These are phyloP conservation scores for Phaeolepiota aurea DNA, from an alignment of 768 basidiomycete species.

Conservation along the genomic window DNA sequence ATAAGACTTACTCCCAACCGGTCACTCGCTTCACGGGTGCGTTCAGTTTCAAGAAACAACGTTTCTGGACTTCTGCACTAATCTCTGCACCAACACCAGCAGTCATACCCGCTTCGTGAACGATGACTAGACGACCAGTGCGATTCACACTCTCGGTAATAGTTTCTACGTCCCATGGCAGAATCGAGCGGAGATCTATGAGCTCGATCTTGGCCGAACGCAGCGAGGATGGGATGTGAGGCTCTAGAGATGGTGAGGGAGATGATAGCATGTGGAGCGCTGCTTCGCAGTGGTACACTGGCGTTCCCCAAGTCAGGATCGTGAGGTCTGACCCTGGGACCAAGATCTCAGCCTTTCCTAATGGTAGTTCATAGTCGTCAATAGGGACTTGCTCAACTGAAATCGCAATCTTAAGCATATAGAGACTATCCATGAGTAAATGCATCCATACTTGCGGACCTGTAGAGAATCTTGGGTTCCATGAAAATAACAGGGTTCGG, in stretches of 20 bases:
- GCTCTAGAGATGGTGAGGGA: slow-evolving; percentile 56
- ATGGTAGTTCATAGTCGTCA: slow-evolving; percentile 80
- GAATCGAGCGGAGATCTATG: slow-evolving; percentile 82
- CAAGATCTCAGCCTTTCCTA: slow-evolving; percentile 75
- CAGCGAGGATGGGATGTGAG: slow-evolving; percentile 55
- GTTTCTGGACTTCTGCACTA: slow-evolving; percentile 82
- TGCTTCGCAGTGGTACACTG: slow-evolving; percentile 81
- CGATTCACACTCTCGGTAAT: slow-evolving; percentile 76
- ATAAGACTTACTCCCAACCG: slow-evolving; percentile 89
- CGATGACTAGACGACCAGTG: slow-evolving; percentile 80
- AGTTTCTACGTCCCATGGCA: slow-evolving; percentile 84
- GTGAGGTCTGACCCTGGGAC: slow-evolving; percentile 78
- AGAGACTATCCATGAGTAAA: too few species aligned
- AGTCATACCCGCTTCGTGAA: slow-evolving; percentile 86
- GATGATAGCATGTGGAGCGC: slow-evolving; percentile 67
- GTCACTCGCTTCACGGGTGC: slow-evolving; percentile 84
- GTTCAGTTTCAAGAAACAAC: slow-evolving; percentile 81
- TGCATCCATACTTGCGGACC: slow-evolving; percentile 60
- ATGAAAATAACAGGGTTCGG: slow-evolving; percentile 93
- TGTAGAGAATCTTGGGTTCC: slow-evolving; percentile 91
- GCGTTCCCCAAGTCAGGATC: slow-evolving; percentile 88
- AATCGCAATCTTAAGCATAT: too few species aligned
- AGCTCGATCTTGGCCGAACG: slow-evolving; percentile 75
- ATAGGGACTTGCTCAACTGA: slow-evolving; percentile 87
- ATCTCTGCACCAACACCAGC: slow-evolving; percentile 90